Conservation (phyloP, 2,329 filamentous ascomycete species). For the Cercospora sojina region DNA sequence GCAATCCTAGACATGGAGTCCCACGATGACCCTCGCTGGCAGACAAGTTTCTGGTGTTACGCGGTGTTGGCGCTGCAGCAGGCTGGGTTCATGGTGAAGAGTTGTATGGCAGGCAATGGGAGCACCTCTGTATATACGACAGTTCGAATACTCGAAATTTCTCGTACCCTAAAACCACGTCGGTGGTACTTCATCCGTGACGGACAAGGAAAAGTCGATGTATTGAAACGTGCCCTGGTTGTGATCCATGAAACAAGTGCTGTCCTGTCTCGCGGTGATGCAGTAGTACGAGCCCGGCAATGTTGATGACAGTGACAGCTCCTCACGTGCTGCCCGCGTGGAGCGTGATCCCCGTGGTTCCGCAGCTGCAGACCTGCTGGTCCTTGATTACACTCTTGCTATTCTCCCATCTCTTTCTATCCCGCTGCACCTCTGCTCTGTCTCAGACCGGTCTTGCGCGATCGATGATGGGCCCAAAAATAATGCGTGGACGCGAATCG, state of each 20-base stretch:
- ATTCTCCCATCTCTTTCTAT: background rate
- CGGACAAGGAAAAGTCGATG: background rate
- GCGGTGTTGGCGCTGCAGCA: background rate
- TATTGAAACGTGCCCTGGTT: constrained; percentile 1
- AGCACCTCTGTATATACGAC: constrained; percentile 13
- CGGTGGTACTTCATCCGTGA: background rate
- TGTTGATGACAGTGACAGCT: constrained; percentile 1
- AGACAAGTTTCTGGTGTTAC: background rate
- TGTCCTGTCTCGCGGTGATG: constrained; percentile 1
- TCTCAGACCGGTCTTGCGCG: background rate
- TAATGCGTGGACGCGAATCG: background rate
- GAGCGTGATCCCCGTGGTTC: background rate
- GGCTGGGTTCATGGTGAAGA: background rate
- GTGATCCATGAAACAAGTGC: constrained; percentile 10
- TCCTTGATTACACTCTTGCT: background rate
- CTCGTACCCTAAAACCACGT: background rate
- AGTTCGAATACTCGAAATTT: background rate
- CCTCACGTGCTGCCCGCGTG: constrained; percentile 6
- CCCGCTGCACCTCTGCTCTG: background rate
- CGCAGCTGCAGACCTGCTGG: background rate
- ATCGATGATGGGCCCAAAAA: background rate
- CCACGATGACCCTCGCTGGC: background rate
- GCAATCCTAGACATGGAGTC: background rate
- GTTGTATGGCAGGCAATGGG: constrained; percentile 13
- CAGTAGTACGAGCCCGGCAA: constrained; percentile 2